Conservation (phyloP, 2,329 filamentous ascomycete species). For the Colletotrichum destructivum region DNA sequence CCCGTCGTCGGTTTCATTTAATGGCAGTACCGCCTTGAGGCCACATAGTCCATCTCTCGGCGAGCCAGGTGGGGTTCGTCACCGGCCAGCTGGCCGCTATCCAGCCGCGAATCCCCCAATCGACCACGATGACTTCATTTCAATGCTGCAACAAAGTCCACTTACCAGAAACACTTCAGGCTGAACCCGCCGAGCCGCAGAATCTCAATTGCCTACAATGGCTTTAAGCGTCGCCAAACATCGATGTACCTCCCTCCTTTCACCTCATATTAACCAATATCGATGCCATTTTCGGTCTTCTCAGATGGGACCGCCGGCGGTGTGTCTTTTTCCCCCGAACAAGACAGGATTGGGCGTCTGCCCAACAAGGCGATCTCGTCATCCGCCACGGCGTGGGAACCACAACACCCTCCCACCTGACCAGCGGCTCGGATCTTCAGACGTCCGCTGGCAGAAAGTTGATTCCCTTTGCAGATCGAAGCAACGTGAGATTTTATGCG, state of each 20-base stretch:
- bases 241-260: background rate
- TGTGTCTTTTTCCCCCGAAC: background rate
- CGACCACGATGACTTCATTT: background rate
- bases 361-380: background rate
- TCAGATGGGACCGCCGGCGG: no score
- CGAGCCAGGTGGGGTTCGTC: no score
- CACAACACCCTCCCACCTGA: background rate
- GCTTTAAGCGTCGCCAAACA: background rate
- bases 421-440: background rate
- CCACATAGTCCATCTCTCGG: no score
- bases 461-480: background rate
- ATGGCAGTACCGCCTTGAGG: no score
- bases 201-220: background rate
- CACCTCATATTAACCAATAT: background rate
- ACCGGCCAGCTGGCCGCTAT: no score
- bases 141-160: background rate
- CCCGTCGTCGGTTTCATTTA: no score
- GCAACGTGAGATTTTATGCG: no score
- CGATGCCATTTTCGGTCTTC: background rate
- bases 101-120: no score
- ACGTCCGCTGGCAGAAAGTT: background rate
- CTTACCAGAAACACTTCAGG: background rate
- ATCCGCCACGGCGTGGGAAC: background rate
- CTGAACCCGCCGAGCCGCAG: background rate
- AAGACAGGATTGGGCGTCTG: background rate